Percentiles rank a stretch among this genome's conserved stretches.
Conservation (phyloP, 2,329 filamentous ascomycete species). For the Neofusicoccum sp. region DNA sequence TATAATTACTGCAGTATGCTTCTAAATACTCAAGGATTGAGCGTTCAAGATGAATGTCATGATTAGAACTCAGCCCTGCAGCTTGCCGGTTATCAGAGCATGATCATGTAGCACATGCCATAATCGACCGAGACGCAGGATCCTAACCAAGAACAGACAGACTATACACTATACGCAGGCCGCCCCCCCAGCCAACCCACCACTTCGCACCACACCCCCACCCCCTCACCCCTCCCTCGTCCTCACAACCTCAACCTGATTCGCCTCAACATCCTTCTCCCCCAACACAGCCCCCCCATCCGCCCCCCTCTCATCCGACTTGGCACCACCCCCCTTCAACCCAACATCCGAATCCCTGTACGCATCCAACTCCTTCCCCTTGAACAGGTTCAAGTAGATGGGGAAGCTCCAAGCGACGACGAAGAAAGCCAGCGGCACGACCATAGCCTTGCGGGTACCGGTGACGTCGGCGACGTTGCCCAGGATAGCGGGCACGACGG, state of each 20-base stretch:
- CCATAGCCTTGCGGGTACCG: constrained; percentile 39
- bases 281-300: neutral
- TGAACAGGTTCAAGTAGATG: constrained; percentile 39
- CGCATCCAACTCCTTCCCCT: constrained; percentile 39
- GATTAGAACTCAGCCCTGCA: too few relatives aligned
- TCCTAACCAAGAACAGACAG: too few relatives aligned
- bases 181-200: too few relatives aligned
- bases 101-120: too few relatives aligned
- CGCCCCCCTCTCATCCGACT: constrained; percentile 12
- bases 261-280: constrained; percentile 16
- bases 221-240: neutral
- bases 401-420: constrained; percentile 39
- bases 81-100: too few relatives aligned
- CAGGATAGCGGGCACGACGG: constrained; percentile 38
- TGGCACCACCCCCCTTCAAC: constrained; percentile 25
- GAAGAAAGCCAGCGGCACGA: constrained; percentile 40
- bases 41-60: too few relatives aligned
- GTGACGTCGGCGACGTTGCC: constrained; percentile 39
- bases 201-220: neutral
- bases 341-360: constrained; percentile 38
- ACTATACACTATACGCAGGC: too few relatives aligned
- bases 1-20: too few relatives aligned
- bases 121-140: too few relatives aligned
- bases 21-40: too few relatives aligned
- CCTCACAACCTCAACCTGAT: constrained; percentile 11